A percentile compares a stretch with the other conserved stretches of the same genome.
Conservation (phyloP, 139 green algal species). For the Closterium sp. region DNA sequence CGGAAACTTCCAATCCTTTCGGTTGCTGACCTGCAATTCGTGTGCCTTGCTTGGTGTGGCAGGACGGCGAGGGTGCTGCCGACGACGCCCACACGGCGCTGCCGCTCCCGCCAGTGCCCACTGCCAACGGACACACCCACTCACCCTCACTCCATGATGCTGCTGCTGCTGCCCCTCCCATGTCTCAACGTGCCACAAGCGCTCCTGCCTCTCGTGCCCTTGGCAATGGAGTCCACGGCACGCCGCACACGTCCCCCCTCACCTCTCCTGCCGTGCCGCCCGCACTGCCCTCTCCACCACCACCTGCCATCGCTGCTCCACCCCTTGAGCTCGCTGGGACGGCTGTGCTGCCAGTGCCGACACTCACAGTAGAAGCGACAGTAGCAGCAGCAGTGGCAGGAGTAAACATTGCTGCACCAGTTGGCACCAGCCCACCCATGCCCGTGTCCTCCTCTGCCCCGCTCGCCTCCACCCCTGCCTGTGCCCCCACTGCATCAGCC, state of each 20-base stretch:
- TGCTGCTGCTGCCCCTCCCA: neutral
- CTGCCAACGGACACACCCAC: neutral
- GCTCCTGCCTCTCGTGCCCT: neutral
- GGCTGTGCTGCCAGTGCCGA: neutral
- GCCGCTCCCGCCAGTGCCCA: neutral
- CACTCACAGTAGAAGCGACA: neutral
- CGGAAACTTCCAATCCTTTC: no score
- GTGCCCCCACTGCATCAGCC: neutral
- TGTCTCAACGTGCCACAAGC: neutral
- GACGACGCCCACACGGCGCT: neutral
- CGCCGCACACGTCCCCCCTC: neutral
- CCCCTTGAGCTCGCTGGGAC: neutral
- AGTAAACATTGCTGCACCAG: neutral
- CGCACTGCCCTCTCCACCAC: neutral
- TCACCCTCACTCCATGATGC: neutral
- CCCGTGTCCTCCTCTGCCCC: neutral
- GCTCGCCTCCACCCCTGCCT: neutral
- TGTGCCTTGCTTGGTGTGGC: neutral
- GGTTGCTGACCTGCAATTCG: no score
- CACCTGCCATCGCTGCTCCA: neutral
- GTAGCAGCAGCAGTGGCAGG: neutral
- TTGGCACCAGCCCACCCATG: neutral
- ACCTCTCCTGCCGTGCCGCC: neutral
- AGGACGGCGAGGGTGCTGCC: neutral
- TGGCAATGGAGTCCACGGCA: neutral